Evolutionary conservation across 108 stramenopile species (phyloP), one percentile per base, ranked within the genome.

Genomic region (Epithemia pelagica): DNA sequence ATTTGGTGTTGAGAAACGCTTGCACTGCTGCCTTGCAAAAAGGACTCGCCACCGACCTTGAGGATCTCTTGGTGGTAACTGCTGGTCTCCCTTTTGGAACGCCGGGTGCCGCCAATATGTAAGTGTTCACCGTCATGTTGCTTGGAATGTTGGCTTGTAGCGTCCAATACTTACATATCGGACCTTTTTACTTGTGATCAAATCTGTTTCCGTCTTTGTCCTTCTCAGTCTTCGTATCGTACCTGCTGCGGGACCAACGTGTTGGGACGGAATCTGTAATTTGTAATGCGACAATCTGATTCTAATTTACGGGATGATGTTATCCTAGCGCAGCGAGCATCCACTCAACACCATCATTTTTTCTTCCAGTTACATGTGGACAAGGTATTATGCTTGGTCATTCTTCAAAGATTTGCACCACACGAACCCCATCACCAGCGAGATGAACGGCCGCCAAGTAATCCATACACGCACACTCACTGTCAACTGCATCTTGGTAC

Each of bases 41-140:
- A 76, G 93, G 94, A 30, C 78, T 97, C 29, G 88, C 94, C 0
- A 65, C 66, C 56, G 75, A 90, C 52, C 84, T 87, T 21, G 74
- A 86, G 59, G 97, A 96, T 79, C 79, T 95, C 15, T 76, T 96
- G 30, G 96, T 96, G 57, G 93, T 97, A 20, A 97, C 95, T 2
- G 94, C 93, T 30, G 96, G 96, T 23, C 73, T 97, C 58, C 96
- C 96, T 19, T 96, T 94, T 66, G 93, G 92, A 51, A 92, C 89
- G 19, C 90, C 90, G 1, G 92, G 92, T 62, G 92, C 94, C 18
- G 90, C 94, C 25, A 98, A 95, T 70, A 78, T 98, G 37, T 46
- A 46, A 46, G 37, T 46, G 37, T 46, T 15, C 37, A 46, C 37
- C 10, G 37, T 46, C 37, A 15, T 46, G 37, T 46, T 46, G 37